phyloP scores from a whole-genome alignment of 2,329 filamentous ascomycete species.

The Aspergillus aculeatus region DNA sequence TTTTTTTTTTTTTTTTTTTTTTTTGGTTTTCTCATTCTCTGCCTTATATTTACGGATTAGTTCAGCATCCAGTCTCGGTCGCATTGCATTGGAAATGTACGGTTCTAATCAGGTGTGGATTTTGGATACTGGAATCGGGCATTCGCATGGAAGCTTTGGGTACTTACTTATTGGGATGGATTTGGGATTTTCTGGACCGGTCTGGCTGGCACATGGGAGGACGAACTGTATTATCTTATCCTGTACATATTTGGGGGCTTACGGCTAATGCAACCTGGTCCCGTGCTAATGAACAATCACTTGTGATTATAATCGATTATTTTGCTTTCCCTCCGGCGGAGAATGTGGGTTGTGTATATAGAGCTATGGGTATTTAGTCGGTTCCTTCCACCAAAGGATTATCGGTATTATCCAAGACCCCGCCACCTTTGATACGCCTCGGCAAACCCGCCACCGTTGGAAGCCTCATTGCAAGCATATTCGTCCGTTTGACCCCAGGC shows the following conservation, averaged over 20 bases:
- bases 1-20: neutral
- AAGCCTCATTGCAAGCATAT: neutral
- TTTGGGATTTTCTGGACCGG: conserved; percentile 2
- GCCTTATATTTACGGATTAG: neutral
- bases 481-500: neutral
- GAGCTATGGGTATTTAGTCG: neutral
- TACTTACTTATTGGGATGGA: neutral
- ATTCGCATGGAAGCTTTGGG: neutral
- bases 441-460: conserved; percentile 4
- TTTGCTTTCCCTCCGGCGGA: neutral
- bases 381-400: neutral
- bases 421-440: conserved; percentile 16
- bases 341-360: neutral
- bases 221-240: neutral
- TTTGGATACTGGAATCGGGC: conserved; percentile 1
- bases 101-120: conserved; percentile 5
- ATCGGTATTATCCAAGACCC: neutral
- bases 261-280: neutral
- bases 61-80: neutral
- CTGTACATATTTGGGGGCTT: neutral
- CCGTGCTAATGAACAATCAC: neutral
- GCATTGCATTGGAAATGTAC: neutral
- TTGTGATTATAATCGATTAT: neutral
- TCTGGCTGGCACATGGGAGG: neutral
- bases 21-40: neutral